Percentiles rank a stretch among this genome's conserved stretches.
Evolutionary conservation across 176 grass and related monocot genomes (phyloP).

Genomic region (Calamus simplicifolius): DNA sequence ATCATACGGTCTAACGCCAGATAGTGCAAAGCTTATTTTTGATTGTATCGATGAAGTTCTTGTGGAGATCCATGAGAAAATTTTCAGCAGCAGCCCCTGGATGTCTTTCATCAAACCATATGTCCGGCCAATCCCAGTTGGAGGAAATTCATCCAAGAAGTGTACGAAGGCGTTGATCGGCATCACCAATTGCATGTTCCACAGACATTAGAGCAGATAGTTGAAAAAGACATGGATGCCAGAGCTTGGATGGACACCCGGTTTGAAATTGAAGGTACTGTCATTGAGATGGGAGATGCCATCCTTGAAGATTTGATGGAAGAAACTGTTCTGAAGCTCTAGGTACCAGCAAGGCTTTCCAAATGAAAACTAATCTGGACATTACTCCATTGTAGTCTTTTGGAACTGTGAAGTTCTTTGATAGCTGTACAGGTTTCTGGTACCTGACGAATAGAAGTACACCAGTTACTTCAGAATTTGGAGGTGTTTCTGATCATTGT

Average conservation of each 20-base stretch:
- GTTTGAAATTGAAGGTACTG: constrained; percentile 56
- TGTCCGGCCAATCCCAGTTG: constrained; percentile 23
- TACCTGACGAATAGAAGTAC: no score
- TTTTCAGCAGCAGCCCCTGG: constrained; percentile 10
- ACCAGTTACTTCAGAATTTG: no score
- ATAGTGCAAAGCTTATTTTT: constrained; percentile 48
- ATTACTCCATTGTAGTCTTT: no score
- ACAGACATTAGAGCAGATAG: constrained; percentile 54
- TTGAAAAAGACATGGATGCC: constrained; percentile 48
- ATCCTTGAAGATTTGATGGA: constrained; percentile 72
- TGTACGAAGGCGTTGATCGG: constrained; percentile 42
- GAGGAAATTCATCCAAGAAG: constrained; percentile 57
- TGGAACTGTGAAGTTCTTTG: no score
- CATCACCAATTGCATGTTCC: constrained; percentile 40
- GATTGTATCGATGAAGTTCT: constrained; percentile 11
- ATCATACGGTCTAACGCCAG: constrained; percentile 39
- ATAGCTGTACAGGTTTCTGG: no score
- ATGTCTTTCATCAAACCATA: constrained; percentile 9
- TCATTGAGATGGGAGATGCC: constrained; percentile 55
- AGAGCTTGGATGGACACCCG: constrained; percentile 51
- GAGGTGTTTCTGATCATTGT: no score
- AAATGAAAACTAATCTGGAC: no score
- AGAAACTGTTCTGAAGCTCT: constrained; percentile 60
- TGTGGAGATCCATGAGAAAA: constrained; percentile 39
- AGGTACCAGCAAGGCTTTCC: constrained; percentile 25